These are phyloP conservation scores for Phtheirospermum japonicum DNA, from an alignment of 257 asterid genomes.

Conservation along the genomic window DNA sequence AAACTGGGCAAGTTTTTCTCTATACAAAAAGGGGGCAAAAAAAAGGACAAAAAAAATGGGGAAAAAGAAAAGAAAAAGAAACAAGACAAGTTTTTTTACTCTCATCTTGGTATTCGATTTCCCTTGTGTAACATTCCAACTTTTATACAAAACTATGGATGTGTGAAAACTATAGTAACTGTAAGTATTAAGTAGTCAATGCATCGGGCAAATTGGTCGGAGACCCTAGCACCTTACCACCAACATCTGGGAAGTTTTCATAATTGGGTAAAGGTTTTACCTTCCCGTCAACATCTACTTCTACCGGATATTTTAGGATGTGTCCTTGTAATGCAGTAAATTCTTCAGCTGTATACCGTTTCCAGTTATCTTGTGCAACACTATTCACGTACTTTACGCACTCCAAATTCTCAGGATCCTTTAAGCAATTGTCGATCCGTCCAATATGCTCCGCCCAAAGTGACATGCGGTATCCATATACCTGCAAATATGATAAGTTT, in stretches of 20 bases:
- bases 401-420: constrained; percentile 46
- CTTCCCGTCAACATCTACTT: constrained; percentile 43
- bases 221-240: constrained; percentile 72
- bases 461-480: constrained; percentile 81
- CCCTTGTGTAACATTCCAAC: too few species aligned
- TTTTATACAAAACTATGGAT: neutral
- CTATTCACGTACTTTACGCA: constrained; percentile 50
- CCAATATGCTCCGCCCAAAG: constrained; percentile 83
- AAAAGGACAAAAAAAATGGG: too few species aligned
- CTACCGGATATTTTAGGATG: constrained; percentile 65
- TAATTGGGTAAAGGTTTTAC: constrained; percentile 57
- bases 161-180: neutral
- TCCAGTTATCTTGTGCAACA: constrained; percentile 72
- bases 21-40: too few species aligned
- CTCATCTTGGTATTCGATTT: too few species aligned
- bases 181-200: constrained; percentile 50
- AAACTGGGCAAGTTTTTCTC: neutral
- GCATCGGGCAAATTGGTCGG: constrained; percentile 71
- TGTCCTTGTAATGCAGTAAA: constrained; percentile 67
- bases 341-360: constrained; percentile 40
- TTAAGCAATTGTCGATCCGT: constrained; percentile 40
- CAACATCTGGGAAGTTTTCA: constrained; percentile 68
- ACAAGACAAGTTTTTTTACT: too few species aligned
- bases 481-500: constrained; percentile 28
- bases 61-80: too few species aligned